Base-by-base conservation (phyloP, 2,329 filamentous ascomycete species). In the Pezicula neosporulosa region DNA sequence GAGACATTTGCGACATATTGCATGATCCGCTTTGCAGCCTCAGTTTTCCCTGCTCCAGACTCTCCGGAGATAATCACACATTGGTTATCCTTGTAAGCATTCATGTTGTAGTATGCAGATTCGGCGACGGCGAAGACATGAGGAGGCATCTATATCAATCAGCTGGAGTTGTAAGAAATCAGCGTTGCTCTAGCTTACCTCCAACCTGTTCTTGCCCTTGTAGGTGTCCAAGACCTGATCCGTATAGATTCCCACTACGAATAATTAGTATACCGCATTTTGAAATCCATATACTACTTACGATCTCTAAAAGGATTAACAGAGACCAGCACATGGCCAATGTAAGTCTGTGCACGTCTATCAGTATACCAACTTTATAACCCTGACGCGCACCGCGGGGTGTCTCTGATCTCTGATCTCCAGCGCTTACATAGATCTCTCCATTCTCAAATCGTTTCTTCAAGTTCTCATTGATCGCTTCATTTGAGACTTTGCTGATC, bases 61-160 rank as follows among this genome's bases (percentile, higher is more conserved):
- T 99, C 94, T 68, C 94, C 94, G 4, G 94, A 97, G 63, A 99
- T 99, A 71, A 99, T 99, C 61, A 99, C 93, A 74, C 94, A 97
- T 71, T 99, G 94, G 75, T 97, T 97, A 63, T 97, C 94, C 66
- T 90, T 90, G 78, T 99, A 99, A 44, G 92, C 93, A 71, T 97
- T 97, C 94, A 99, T 97, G 77, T 99, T 97, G 77, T 97, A 97
- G 77, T 99, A 99, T 50, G 92, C 73, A 7, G 93, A 88, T 73
- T 99, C 94, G 67, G 94, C 94, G 65, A 99, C 94, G 55, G 91
- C 93, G 70, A 97, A 99, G 61, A 99, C 94, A 72, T 99, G 94
- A 8, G 94, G 94, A 27, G 91, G 89, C 75, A 90, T 85, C 75
- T 63, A 64, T 50, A 21, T 18, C 18, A 39, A 21, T 60, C 21